Percentiles rank a stretch among this genome's conserved stretches.
Evolutionary conservation across 805 yeast species (phyloP).

Genomic region (Saccharomycopsis javanensis): DNA sequence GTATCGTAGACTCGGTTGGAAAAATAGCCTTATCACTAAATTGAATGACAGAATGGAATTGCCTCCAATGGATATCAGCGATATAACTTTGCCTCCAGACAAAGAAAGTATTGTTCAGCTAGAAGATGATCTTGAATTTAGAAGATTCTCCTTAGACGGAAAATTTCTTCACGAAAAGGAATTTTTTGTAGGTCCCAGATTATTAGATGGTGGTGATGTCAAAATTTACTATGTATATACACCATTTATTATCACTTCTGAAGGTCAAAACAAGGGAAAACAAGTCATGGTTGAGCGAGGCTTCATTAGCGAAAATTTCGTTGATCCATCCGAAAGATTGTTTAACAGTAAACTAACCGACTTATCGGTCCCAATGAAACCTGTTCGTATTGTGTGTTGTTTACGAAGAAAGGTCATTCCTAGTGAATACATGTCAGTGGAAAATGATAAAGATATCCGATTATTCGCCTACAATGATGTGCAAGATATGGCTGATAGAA

Average conservation of each 20-base stretch:
- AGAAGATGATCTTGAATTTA: constrained; percentile 60
- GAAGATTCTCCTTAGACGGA: constrained; percentile 71
- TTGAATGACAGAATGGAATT: constrained; percentile 75
- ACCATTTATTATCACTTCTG: constrained; percentile 42
- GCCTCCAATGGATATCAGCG: constrained; percentile 66
- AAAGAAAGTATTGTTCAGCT: constrained; percentile 25
- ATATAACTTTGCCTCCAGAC: constrained; percentile 50
- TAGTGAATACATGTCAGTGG: constrained; percentile 51
- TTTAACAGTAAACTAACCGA: constrained; percentile 38
- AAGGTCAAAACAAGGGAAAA: constrained; percentile 62
- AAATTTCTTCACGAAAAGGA: constrained; percentile 77
- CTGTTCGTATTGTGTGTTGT: constrained; percentile 62
- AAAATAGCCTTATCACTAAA: constrained; percentile 66
- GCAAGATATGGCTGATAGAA: constrained; percentile 62
- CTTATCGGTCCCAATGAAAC: constrained; percentile 64
- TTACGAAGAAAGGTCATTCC: constrained; percentile 59
- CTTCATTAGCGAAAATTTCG: constrained; percentile 70
- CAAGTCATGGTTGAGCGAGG: constrained; percentile 84
- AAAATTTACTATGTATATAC: constrained; percentile 75
- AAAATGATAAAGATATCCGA: constrained; percentile 55
- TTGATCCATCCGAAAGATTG: constrained; percentile 42
- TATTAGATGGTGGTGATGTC: constrained; percentile 43
- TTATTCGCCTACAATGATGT: constrained; percentile 75
- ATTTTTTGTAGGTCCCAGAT: constrained; percentile 85
- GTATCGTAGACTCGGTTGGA: constrained; percentile 77